Evolutionary conservation across 2,329 filamentous ascomycete species (phyloP).

Genomic region (Xylaria sp.): DNA sequence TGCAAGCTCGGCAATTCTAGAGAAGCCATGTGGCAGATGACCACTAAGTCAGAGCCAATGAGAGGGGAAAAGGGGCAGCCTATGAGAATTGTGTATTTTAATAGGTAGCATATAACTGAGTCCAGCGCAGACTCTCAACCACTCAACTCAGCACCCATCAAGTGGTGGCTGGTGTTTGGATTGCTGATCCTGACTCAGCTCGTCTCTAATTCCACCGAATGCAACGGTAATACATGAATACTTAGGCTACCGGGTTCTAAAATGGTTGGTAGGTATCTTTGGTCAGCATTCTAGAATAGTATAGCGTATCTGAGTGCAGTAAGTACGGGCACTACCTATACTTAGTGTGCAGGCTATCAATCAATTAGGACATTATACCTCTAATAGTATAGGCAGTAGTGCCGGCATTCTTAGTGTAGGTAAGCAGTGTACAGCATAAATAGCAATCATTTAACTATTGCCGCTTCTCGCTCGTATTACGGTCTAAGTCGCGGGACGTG

Average conservation of each 20-base stretch:
- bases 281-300: slow-evolving; percentile 26
- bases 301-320: slow-evolving; percentile 8
- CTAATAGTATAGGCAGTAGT: neutral
- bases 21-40: slow-evolving; percentile 21
- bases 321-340: neutral
- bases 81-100: slow-evolving; percentile 20
- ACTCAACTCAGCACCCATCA: slow-evolving; percentile 9
- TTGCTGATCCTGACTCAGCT: slow-evolving; percentile 34
- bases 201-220: slow-evolving; percentile 31
- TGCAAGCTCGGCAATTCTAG: neutral
- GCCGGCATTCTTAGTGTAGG: neutral
- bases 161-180: slow-evolving; percentile 28
- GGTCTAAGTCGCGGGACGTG: neutral
- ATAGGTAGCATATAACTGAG: slow-evolving; percentile 7
- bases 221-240: slow-evolving; percentile 22
- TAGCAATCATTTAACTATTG: neutral
- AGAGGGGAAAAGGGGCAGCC: neutral
- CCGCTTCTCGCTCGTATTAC: neutral
- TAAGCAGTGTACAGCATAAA: neutral
- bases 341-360: neutral
- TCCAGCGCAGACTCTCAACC: neutral
- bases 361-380: neutral
- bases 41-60: slow-evolving; percentile 3
- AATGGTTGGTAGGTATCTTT: slow-evolving; percentile 16
- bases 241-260: neutral